Conservation (phyloP, 768 basidiomycete genomes). For the Amylocystis lapponica region DNA sequence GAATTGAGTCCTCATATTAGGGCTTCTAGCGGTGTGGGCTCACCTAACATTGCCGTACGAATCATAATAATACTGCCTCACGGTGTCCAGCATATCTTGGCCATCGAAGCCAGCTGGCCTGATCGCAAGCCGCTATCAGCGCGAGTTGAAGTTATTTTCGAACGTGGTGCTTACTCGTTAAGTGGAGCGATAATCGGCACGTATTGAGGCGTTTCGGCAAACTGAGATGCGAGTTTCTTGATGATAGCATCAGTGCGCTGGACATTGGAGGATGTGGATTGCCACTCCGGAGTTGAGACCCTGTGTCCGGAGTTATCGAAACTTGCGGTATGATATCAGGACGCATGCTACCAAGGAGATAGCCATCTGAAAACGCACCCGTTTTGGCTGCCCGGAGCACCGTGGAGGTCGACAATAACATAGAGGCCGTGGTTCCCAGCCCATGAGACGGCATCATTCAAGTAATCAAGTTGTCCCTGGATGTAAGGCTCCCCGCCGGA, state of each 20-base stretch:
- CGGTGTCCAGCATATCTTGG: constrained; percentile 40
- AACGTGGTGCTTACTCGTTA: constrained; percentile 54
- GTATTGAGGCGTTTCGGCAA: constrained; percentile 42
- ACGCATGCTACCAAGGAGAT: neutral
- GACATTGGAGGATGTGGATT: constrained; percentile 58
- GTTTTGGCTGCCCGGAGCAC: constrained; percentile 81
- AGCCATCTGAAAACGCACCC: constrained; percentile 35
- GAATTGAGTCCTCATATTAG: constrained; percentile 17
- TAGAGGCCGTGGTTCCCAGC: constrained; percentile 69
- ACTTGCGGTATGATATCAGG: constrained; percentile 28
- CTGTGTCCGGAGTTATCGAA: constrained; percentile 80
- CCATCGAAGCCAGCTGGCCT: constrained; percentile 75
- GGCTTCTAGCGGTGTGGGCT: neutral
- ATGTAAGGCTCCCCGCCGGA: constrained; percentile 73
- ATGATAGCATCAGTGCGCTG: constrained; percentile 63
- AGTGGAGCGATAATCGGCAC: constrained; percentile 69
- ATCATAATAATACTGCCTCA: constrained; percentile 62
- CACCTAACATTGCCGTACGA: constrained; percentile 73
- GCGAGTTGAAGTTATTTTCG: neutral
- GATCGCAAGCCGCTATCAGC: constrained; percentile 2
- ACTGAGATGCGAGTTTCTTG: constrained; percentile 54
- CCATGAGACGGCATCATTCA: constrained; percentile 63
- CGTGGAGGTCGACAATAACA: constrained; percentile 67
- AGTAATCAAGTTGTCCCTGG: constrained; percentile 68
- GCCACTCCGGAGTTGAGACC: constrained; percentile 61